Evolutionary conservation across 208 protist species (phyloP).

Genomic region (Crithidia thermophila): DNA sequence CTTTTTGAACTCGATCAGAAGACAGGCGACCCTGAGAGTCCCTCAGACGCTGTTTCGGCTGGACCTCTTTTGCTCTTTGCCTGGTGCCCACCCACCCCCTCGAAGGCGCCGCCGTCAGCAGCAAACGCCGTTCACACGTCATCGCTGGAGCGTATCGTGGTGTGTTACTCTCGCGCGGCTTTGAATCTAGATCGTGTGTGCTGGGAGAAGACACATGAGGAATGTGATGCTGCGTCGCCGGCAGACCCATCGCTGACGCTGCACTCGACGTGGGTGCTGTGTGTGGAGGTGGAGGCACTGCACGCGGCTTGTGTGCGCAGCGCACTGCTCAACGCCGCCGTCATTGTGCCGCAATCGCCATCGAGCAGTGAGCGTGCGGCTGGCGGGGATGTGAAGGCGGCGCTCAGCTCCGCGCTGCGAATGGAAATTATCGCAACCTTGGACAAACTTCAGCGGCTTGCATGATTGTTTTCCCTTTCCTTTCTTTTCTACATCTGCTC

Average conservation of each 20-base stretch:
- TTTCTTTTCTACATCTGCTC: no score
- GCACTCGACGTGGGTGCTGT: slow-evolving; percentile 12
- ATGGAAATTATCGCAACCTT: no score
- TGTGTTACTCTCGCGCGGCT: not conserved
- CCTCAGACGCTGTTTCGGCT: no score
- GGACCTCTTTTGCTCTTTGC: no score
- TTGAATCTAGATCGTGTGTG: not conserved
- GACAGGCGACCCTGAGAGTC: no score
- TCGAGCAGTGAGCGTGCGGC: no score
- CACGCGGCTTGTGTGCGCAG: slow-evolving; percentile 12
- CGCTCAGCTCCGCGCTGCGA: no score
- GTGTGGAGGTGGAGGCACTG: slow-evolving; percentile 22
- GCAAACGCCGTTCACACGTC: not conserved
- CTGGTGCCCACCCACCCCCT: no score
- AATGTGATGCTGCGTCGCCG: not conserved
- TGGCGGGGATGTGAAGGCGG: no score
- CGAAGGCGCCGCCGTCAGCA: not conserved
- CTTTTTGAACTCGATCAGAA: no score
- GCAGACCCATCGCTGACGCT: slow-evolving; percentile 1
- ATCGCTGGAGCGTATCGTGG: not conserved
- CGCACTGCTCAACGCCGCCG: not conserved
- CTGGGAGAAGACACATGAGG: not conserved
- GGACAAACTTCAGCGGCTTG: no score
- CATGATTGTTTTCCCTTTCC: no score
- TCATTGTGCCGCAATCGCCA: not conserved